phyloP scores from a whole-genome alignment of 2,329 filamentous ascomycete species.

The Aaosphaeria pasadenensis region DNA sequence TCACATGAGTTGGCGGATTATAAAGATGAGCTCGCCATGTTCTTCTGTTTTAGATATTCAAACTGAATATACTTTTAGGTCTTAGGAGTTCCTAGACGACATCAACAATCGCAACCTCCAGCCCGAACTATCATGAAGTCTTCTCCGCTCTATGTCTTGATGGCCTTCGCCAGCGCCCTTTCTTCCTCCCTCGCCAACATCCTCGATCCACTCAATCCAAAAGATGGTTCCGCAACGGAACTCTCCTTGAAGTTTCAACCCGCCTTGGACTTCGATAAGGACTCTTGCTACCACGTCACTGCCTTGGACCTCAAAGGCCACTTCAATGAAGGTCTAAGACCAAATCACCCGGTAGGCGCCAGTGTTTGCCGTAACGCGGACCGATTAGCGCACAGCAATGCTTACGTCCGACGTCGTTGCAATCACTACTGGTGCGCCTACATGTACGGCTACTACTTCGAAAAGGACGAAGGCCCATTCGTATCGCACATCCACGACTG shows the following conservation, averaged over 20 bases:
- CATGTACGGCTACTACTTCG: constrained; percentile 49
- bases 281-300: constrained; percentile 1
- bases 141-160: too few relatives aligned
- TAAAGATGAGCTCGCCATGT: too few relatives aligned
- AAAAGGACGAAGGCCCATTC: constrained; percentile 15
- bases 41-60: too few relatives aligned
- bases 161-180: too few relatives aligned
- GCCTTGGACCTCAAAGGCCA: background rate
- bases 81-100: too few relatives aligned
- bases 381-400: constrained; percentile 41
- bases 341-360: background rate
- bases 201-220: background rate
- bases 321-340: constrained; percentile 1
- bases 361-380: constrained; percentile 32
- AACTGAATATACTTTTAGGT: too few relatives aligned
- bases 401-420: constrained; percentile 44
- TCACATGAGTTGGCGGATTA: too few relatives aligned
- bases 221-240: background rate
- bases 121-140: too few relatives aligned
- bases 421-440: constrained; percentile 47
- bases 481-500: constrained; percentile 41
- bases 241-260: background rate
- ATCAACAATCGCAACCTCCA: too few relatives aligned
- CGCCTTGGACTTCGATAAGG: constrained; percentile 1
- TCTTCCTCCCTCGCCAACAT: background rate